Evolutionary conservation across 1,139 yeast genomes (phyloP), one percentile per base, ranked within the genome.

Genomic region (Yarrowia galli): DNA sequence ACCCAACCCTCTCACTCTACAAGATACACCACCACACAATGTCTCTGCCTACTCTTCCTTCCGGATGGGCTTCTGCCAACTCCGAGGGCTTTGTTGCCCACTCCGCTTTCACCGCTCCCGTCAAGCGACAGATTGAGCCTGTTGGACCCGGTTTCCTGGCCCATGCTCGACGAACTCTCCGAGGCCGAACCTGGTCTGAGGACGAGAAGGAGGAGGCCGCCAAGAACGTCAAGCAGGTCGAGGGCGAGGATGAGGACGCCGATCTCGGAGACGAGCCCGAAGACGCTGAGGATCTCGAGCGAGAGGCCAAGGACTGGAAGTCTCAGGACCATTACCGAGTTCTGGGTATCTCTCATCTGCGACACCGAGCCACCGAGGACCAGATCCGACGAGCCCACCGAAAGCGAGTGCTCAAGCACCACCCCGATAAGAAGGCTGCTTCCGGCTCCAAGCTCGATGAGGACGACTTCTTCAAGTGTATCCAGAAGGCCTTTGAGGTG

Each of bases 181-280:
- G 97, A 81, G 97, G 97, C 79, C 97, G 97, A 82, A 92, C 98
- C 69, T 95, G 98, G 97, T 92, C 98, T 67, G 98, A 96, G 81
- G 95, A 87, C 77, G 99, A 95, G 82, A 89, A 90, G 79, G 83
- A 92, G 74, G 97, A 93, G 83, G 98, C 97, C 70, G 96, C 89
- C 79, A 89, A 87, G 81, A 91, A 91, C 79, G 97, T 91, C 76
- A 85, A 86, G 75, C 82, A 82, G 71, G 86, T 88, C 70, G 96
- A 91, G 75, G 89, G 86, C 73, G 81, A 84, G 74, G 92, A 88
- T 71, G 96, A 87, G 68, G 91, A 88, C 74, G 92, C 90, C 67
- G 85, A 86, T 72, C 91, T 89, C 73, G 89, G 88, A 67, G 97
- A 91, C 77, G 89, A 87, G 73, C 93, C 89, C 72, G 93, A 91